phyloP scores from a whole-genome alignment of 805 yeast genomes.

The Candida ovalis region DNA sequence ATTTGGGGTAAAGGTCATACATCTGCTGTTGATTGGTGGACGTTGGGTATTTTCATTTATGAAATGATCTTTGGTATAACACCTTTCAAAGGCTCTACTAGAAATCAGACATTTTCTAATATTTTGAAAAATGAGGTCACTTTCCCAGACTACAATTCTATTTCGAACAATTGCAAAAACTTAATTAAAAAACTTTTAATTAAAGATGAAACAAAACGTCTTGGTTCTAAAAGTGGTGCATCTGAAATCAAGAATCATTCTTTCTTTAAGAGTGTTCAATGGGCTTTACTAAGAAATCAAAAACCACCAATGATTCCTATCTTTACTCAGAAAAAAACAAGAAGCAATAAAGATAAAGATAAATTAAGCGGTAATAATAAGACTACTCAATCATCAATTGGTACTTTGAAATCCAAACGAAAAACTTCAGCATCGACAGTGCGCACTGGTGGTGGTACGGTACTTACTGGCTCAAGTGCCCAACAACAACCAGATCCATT shows the following conservation, averaged over 20 bases:
- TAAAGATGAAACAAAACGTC: slow-evolving; percentile 82
- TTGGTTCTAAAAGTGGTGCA: slow-evolving; percentile 94
- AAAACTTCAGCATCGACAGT: slow-evolving; percentile 29
- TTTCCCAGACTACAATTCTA: slow-evolving; percentile 57
- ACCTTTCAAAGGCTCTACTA: slow-evolving; percentile 88
- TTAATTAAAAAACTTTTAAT: slow-evolving; percentile 76
- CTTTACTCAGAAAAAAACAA: slow-evolving; percentile 32
- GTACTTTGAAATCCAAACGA: slow-evolving; percentile 39
- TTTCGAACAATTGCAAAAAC: slow-evolving; percentile 73
- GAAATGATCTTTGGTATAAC: slow-evolving; percentile 97
- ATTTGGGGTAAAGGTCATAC: slow-evolving; percentile 97
- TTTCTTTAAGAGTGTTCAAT: slow-evolving; percentile 85
- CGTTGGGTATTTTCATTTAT: slow-evolving; percentile 85
- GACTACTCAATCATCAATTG: slow-evolving; percentile 33
- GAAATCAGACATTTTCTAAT: slow-evolving; percentile 87
- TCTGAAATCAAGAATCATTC: slow-evolving; percentile 89
- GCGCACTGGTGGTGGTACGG: slow-evolving; percentile 6
- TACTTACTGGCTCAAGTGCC: slow-evolving; percentile 2
- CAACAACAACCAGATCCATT: slow-evolving; percentile 59
- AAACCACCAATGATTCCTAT: slow-evolving; percentile 96
- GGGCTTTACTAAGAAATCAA: slow-evolving; percentile 92
- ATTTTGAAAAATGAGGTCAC: slow-evolving; percentile 79
- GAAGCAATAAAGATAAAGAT: slow-evolving; percentile 14
- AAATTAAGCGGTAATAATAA: slow-evolving; percentile 1
- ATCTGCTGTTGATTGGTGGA: slow-evolving; percentile 99